phyloP scores from a whole-genome alignment of 495 filamentous ascomycete genomes.

The Aspergillus homomorphus region DNA sequence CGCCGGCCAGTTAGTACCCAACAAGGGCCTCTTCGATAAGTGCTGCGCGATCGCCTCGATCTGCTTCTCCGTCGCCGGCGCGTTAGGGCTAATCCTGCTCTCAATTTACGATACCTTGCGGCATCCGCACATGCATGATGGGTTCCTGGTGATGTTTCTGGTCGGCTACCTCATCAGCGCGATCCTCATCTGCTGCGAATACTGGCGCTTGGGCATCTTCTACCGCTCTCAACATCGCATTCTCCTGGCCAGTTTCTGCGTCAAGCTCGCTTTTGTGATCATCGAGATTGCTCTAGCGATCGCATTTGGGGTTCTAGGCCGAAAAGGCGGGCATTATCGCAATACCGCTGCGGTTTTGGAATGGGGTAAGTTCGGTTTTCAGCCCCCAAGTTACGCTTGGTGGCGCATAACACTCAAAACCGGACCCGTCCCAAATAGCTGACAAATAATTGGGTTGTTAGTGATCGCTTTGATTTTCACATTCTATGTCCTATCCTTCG shows the following conservation, averaged over 20 bases:
- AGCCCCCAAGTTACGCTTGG: too few relatives aligned
- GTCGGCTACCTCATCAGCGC: slow-evolving; percentile 68
- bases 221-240: slow-evolving; percentile 66
- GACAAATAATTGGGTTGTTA: slow-evolving; percentile 12
- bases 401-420: too few relatives aligned
- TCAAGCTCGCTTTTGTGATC: slow-evolving; percentile 78
- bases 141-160: slow-evolving; percentile 82
- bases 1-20: slow-evolving; percentile 65
- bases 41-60: slow-evolving; percentile 65
- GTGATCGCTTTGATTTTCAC: slow-evolving; percentile 86
- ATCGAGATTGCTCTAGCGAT: slow-evolving; percentile 74
- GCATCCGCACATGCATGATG: slow-evolving; percentile 64
- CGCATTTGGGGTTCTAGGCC: slow-evolving; percentile 48
- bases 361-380: slow-evolving; percentile 52
- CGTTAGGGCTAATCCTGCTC: slow-evolving; percentile 73
- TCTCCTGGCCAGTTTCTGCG: slow-evolving; percentile 71
- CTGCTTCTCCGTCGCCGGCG: slow-evolving; percentile 71
- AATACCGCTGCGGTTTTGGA: slow-evolving; percentile 63
- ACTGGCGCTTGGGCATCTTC: slow-evolving; percentile 74
- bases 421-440: background rate
- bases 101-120: slow-evolving; percentile 76
- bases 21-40: slow-evolving; percentile 66
- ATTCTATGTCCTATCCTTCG: slow-evolving; percentile 84
- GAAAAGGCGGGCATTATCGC: slow-evolving; percentile 38
- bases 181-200: slow-evolving; percentile 83